These are phyloP conservation scores for Lipomyces japonicus DNA, from an alignment of 805 yeast species.

Conservation along the genomic window DNA sequence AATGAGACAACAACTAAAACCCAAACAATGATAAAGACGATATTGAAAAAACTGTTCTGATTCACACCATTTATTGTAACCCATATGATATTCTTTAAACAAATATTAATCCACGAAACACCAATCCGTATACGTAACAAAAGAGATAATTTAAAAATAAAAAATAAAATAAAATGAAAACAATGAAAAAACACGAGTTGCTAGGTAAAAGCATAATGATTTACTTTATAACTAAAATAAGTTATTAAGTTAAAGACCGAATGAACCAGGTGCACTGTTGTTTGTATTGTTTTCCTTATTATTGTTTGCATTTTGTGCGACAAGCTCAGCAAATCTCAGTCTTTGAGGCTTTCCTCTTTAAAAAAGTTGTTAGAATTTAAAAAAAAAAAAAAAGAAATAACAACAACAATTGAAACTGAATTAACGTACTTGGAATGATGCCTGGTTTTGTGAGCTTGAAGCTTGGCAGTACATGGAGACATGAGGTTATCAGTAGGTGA, in stretches of 20 bases:
- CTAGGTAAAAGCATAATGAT: no score
- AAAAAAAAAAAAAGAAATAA: background rate
- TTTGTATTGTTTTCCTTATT: constrained; percentile 18
- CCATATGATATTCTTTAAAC: no score
- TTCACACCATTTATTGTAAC: no score
- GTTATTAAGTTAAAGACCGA: no score
- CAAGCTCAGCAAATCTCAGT: constrained; percentile 16
- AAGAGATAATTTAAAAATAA: background rate
- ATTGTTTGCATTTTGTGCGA: background rate
- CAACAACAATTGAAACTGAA: background rate
- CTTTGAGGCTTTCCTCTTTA: constrained; percentile 26
- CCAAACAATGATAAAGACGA: no score
- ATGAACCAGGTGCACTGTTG: no score
- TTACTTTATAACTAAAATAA: no score
- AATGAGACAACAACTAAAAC: no score
- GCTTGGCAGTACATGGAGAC: constrained; percentile 57
- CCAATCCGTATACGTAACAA: no score
- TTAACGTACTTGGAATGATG: constrained; percentile 40
- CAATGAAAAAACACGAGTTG: background rate
- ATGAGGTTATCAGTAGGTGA: constrained; percentile 58
- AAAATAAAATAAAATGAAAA: background rate
- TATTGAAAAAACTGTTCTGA: no score
- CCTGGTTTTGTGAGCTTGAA: constrained; percentile 48
- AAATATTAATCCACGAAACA: no score
- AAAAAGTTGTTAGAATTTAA: background rate